Evolutionary conservation across 2,329 filamentous ascomycete genomes (phyloP).

Genomic region (Botryotinia convoluta): DNA sequence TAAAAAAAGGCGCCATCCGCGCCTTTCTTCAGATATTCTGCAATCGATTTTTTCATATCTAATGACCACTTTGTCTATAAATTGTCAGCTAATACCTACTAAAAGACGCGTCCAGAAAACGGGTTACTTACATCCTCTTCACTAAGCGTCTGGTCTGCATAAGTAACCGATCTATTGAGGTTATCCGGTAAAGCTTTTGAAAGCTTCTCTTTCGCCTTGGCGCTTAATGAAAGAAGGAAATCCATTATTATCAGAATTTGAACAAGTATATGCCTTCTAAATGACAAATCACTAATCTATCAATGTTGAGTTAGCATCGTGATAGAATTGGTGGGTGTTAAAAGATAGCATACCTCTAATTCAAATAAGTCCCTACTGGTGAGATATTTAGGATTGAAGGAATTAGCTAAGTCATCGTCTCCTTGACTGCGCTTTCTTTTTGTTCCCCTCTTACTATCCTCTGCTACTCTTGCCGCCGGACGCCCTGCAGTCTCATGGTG

Average conservation of each 20-base stretch:
- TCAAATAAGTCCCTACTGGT: slow-evolving; percentile 97
- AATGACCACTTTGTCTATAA: slow-evolving; percentile 76
- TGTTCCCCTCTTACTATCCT: slow-evolving; percentile 61
- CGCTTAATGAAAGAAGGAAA: slow-evolving; percentile 87
- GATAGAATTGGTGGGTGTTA: neutral
- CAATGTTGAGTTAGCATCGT: slow-evolving; percentile 29
- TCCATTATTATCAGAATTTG: slow-evolving; percentile 93
- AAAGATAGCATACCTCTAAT: slow-evolving; percentile 65
- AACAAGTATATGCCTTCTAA: slow-evolving; percentile 89
- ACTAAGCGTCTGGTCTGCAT: slow-evolving; percentile 68
- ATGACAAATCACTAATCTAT: slow-evolving; percentile 88
- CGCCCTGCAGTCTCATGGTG: slow-evolving; percentile 47
- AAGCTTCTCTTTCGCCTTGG: slow-evolving; percentile 77
- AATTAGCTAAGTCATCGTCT: slow-evolving; percentile 63
- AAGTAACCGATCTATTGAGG: slow-evolving; percentile 77
- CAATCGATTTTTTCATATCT: slow-evolving; percentile 74
- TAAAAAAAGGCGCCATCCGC: slow-evolving; percentile 89
- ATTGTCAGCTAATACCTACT: neutral
- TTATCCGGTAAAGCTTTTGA: slow-evolving; percentile 58
- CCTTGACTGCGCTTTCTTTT: slow-evolving; percentile 68
- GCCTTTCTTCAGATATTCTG: slow-evolving; percentile 77
- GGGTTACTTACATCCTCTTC: slow-evolving; percentile 73
- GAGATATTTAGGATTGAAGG: slow-evolving; percentile 96
- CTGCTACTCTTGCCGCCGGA: slow-evolving; percentile 50
- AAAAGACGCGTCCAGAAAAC: slow-evolving; percentile 20